Base-by-base conservation (phyloP, 1,139 yeast genomes). In the Yamadazyma kanchanaburiensis region DNA sequence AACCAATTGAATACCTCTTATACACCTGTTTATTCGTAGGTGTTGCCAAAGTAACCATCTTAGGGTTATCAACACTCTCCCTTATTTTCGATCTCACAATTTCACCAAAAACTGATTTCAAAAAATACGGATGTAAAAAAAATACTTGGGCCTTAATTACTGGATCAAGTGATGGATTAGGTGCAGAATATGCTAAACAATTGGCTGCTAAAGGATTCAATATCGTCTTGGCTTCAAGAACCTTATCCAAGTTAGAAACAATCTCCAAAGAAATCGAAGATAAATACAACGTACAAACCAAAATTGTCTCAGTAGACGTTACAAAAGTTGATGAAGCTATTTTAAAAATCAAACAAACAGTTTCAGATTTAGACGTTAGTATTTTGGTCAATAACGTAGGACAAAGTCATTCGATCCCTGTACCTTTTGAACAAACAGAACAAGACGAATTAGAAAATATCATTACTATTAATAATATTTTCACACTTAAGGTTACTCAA, bases 101-200 rank as follows among this genome's bases (percentile, higher is more conserved):
- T 49, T 12, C 82, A 20, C 89, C 94, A 9, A 62, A 80, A 5
- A 77, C 78, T 26, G 65, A 74, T 51, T 79, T 73, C 51, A 49
- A 52, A 30, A 80, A 76, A 53, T 88, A 87, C 51, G 96, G 96
- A n/a, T 63, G 67, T 25, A 69, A 47, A 36, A 62, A 61, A 28
- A 79, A 75, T 18, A 63, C 71, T 33, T 87, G 95, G 95, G 96
- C 96, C 6, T 83, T 91, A 20, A 74, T 91, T 15, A 91, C 98
- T 5, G 99, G 99, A 37, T 94, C 97, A 5, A 86, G 96, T 28
- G 98, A 91, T 55, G 98, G 99, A 24, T 83, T 91, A 50, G 99
- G 99, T 37, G 87, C 88, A 52, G 96, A 91, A 55, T 91, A 75
- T 51, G 81, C 96, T 1, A 53, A 63, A 20, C 97, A 91, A 62